phyloP scores from a whole-genome alignment of 768 basidiomycete genomes.

The Tricholoma terreum region DNA sequence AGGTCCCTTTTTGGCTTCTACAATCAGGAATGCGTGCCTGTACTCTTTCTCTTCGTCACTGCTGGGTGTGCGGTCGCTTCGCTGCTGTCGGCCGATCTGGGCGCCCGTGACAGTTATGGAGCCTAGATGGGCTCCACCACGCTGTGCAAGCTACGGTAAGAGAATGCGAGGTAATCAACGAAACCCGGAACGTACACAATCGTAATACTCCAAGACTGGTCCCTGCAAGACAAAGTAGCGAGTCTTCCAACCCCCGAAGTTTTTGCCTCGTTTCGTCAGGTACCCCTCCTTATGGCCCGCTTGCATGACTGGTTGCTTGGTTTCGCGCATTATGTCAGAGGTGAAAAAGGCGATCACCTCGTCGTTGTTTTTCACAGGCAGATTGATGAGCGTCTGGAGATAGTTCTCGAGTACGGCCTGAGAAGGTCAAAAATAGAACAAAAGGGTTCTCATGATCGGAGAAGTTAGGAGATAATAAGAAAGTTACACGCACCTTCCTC shows the following conservation, averaged over 20 bases:
- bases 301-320: conserved; percentile 74
- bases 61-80: conserved; percentile 46
- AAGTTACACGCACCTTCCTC: conserved; percentile 65
- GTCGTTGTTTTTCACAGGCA: conserved; percentile 83
- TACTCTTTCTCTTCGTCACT: conserved; percentile 90
- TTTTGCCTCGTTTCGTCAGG: conserved; percentile 93
- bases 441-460: conserved; percentile 1
- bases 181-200: conserved; percentile 64
- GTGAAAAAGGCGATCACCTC: conserved; percentile 92
- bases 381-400: conserved; percentile 75
- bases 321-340: conserved; percentile 78
- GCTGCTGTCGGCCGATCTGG: conserved; percentile 94
- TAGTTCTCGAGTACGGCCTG: conserved; percentile 82
- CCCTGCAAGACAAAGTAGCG: conserved; percentile 94
- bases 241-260: conserved; percentile 97
- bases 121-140: conserved; percentile 88
- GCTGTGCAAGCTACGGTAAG: conserved; percentile 37
- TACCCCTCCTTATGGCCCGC: conserved; percentile 92
- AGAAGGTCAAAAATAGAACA: not conserved
- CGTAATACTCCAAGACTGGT: conserved; percentile 90
- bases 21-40: conserved; percentile 95
- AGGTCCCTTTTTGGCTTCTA: conserved; percentile 78
- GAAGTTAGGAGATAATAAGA: not conserved
- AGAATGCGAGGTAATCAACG: conserved; percentile 7
- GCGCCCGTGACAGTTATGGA: conserved; percentile 89